Base-by-base conservation (phyloP, 495 filamentous ascomycete genomes). In the Hypoxylon intermedium region DNA sequence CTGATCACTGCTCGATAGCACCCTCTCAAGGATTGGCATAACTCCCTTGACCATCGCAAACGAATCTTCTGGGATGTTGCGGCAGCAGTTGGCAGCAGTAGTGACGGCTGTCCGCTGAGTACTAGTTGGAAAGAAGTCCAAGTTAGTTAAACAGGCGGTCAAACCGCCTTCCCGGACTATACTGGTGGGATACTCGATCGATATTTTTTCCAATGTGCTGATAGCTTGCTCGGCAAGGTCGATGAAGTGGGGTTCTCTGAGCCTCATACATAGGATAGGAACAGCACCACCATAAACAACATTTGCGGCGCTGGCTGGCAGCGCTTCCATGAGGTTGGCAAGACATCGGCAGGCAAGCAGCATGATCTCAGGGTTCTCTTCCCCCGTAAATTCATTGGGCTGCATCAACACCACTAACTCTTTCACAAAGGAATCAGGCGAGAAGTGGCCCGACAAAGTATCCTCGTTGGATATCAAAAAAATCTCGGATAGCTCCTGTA, bases 41-140 rank as follows among this genome's bases (percentile, higher is more conserved):
- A 97, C 93, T 75, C 94, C 92, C 51, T 85, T 83, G 16, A 99
- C 85, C 1, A 91, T 91, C 6, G 85, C 79, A 69, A 97, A 99
- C 0, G 90, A 93, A 59, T 97, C 93, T 54, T 93, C 90, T 2
- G 92, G 90, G 12, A 99, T 90, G 63, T 96, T 96, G 37, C 94
- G 90, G 70, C 95, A 98, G 75, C 94, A 98, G 66, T 99, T 98
- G 16, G 95, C 95, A 16, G 95, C 95, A 11, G 93, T 98, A 1
- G 91, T 97, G 13, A 98, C 94, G 1, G 95, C 95, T 16, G 93
- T 96, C 23, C 95, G 85, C 72, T 99, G 95, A 3, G 94, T 97
- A 70, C 93, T 92, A 7, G 95, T 98, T 5, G 95, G 87, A 70
- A 99, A 99, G 74, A 99, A 99, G 66, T 99, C 95, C 30, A 99